A percentile compares a stretch with the other conserved stretches of the same genome.
These are phyloP conservation scores for Coniochaeta hoffmannii DNA, from an alignment of 2,329 filamentous ascomycete genomes.

Conservation along the genomic window DNA sequence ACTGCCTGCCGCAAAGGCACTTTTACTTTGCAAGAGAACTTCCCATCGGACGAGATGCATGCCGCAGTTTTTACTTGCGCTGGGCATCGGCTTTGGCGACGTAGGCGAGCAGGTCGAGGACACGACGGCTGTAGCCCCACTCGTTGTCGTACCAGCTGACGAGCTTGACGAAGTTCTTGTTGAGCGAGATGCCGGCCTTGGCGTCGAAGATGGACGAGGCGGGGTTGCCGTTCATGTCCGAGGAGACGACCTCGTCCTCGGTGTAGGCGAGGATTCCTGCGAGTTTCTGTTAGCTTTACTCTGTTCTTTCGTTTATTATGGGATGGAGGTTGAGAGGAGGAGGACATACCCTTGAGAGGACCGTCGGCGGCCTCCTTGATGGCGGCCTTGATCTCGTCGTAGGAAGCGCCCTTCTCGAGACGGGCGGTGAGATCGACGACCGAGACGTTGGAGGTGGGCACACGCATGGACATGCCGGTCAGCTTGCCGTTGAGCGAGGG, in stretches of 20 bases:
- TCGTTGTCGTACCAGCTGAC: slow-evolving; percentile 99
- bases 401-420: slow-evolving; percentile 80
- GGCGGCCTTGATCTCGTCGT: slow-evolving; percentile 88
- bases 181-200: slow-evolving; percentile 97
- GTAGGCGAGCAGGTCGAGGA: slow-evolving; percentile 73
- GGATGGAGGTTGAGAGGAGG: neutral
- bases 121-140: slow-evolving; percentile 98
- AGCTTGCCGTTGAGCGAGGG: slow-evolving; percentile 98
- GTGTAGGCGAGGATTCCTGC: slow-evolving; percentile 86
- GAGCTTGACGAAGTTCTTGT: slow-evolving; percentile 98
- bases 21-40: no score
- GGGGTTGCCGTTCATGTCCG: slow-evolving; percentile 86
- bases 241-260: slow-evolving; percentile 94
- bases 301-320: slow-evolving; percentile 10
- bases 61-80: slow-evolving; percentile 43
- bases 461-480: slow-evolving; percentile 99
- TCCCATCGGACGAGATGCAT: no score
- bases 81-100: slow-evolving; percentile 69
- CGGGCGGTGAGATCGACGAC: slow-evolving; percentile 96
- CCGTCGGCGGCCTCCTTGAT: slow-evolving; percentile 84
- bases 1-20: no score
- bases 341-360: slow-evolving; percentile 69
- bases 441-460: slow-evolving; percentile 96
- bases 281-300: neutral
- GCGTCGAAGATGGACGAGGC: slow-evolving; percentile 98